phyloP scores from a whole-genome alignment of 2,329 filamentous ascomycete genomes.

The Massarina eburnea region DNA sequence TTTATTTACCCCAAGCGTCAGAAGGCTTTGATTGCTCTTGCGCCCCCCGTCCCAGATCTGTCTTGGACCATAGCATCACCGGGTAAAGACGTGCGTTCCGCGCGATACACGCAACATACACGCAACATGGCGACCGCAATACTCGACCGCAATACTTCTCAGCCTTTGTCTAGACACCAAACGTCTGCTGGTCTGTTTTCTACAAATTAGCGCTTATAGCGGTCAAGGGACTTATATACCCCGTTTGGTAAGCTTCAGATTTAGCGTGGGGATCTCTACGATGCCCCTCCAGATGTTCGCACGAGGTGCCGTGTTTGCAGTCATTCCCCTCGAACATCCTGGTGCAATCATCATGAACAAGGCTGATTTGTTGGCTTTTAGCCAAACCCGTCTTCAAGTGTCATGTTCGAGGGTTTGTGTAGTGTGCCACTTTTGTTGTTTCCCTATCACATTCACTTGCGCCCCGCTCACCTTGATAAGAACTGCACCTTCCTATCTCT shows the following conservation, averaged over 20 bases:
- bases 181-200: constrained; percentile 1
- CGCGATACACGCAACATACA: constrained; percentile 4
- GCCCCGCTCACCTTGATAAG: constrained; percentile 24
- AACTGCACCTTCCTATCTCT: constrained; percentile 4
- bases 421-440: constrained; percentile 3
- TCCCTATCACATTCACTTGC: constrained; percentile 12
- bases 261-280: constrained; percentile 22
- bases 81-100: not conserved
- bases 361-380: constrained; percentile 10
- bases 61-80: not conserved
- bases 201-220: constrained; percentile 17
- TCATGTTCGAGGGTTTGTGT: constrained; percentile 8
- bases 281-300: constrained; percentile 24
- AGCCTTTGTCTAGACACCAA: constrained; percentile 8
- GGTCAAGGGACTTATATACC: constrained; percentile 35
- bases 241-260: constrained; percentile 29
- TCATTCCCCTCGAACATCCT: constrained; percentile 6
- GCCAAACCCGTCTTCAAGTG: constrained; percentile 7
- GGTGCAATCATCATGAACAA: constrained; percentile 8
- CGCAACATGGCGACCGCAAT: constrained; percentile 6
- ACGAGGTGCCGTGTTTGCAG: constrained; percentile 16
- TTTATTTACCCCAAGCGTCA: constrained; percentile 8
- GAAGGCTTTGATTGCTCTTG: too few relatives aligned
- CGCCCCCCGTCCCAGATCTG: not conserved
- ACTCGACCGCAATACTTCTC: not conserved